Conservation (phyloP, 441 rosid genomes). For the Biscutella auriculata region DNA sequence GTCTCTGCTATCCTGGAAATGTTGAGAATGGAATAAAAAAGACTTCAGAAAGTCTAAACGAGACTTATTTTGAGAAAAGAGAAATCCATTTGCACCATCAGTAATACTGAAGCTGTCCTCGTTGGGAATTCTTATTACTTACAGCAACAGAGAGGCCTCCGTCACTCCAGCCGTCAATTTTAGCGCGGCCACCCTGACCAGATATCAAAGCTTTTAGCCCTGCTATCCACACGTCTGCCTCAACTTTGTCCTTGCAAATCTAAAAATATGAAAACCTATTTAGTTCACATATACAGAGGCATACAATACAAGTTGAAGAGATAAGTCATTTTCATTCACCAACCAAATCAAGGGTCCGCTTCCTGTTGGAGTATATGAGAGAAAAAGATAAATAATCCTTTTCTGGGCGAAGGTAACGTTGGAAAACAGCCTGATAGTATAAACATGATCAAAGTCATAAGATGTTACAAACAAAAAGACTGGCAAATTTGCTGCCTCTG, state of each 20-base stretch:
- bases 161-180: constrained; percentile 90
- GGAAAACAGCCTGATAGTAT: constrained; percentile 68
- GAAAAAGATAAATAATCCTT: constrained; percentile 88
- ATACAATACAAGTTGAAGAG: background rate
- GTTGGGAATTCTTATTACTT: constrained; percentile 15
- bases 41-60: constrained; percentile 15
- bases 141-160: constrained; percentile 81
- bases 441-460: constrained; percentile 11
- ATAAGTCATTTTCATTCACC: constrained; percentile 23
- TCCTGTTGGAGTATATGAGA: constrained; percentile 70
- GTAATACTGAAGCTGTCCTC: background rate
- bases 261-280: constrained; percentile 20
- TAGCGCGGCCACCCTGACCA: constrained; percentile 44
- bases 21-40: background rate
- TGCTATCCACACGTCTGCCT: constrained; percentile 78
- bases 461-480: constrained; percentile 2
- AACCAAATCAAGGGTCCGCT: constrained; percentile 94
- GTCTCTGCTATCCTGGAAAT: constrained; percentile 76
- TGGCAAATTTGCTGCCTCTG: background rate
- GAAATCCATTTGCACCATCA: background rate
- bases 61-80: background rate
- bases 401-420: constrained; percentile 69
- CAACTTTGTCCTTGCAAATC: constrained; percentile 91
- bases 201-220: constrained; percentile 60
- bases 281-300: background rate